Evolutionary conservation across 768 basidiomycete genomes (phyloP).

Genomic region (Pluteus cervinus): DNA sequence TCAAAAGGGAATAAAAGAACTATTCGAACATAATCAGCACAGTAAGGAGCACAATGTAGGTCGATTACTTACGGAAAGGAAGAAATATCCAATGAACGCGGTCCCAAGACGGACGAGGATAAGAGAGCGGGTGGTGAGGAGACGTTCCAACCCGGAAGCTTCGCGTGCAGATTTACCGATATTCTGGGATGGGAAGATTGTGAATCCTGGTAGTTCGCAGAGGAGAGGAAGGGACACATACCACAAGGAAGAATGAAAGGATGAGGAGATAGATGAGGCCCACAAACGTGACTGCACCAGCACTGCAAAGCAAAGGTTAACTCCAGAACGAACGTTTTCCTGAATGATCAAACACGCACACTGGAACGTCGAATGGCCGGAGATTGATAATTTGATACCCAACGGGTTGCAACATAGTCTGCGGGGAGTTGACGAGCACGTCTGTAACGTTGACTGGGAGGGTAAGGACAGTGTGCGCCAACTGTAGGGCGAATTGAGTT

Average conservation of each 20-base stretch:
- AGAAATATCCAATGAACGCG: slow-evolving; percentile 20
- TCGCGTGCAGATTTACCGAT: slow-evolving; percentile 22
- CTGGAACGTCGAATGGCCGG: slow-evolving; percentile 51
- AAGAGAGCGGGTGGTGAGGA: slow-evolving; percentile 19
- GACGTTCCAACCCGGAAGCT: slow-evolving; percentile 19
- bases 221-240: slow-evolving; percentile 14
- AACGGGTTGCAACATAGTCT: slow-evolving; percentile 42
- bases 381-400: slow-evolving; percentile 43
- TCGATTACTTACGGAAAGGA: slow-evolving; percentile 19
- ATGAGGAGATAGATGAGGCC: slow-evolving; percentile 50
- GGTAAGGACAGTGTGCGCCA: slow-evolving; percentile 22
- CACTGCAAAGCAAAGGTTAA: slow-evolving; percentile 22
- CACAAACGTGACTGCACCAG: slow-evolving; percentile 45
- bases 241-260: slow-evolving; percentile 38
- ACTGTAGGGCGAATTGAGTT: slow-evolving; percentile 18
- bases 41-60: not conserved
- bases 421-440: slow-evolving; percentile 41
- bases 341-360: slow-evolving; percentile 29
- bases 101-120: slow-evolving; percentile 21
- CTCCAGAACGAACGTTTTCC: not conserved
- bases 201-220: not conserved
- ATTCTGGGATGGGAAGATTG: slow-evolving; percentile 17
- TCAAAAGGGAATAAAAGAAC: slow-evolving; percentile 59
- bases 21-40: slow-evolving; percentile 14
- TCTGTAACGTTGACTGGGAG: slow-evolving; percentile 20